Evolutionary conservation across 768 basidiomycete species (phyloP).

Genomic region (Pholiota microspora): DNA sequence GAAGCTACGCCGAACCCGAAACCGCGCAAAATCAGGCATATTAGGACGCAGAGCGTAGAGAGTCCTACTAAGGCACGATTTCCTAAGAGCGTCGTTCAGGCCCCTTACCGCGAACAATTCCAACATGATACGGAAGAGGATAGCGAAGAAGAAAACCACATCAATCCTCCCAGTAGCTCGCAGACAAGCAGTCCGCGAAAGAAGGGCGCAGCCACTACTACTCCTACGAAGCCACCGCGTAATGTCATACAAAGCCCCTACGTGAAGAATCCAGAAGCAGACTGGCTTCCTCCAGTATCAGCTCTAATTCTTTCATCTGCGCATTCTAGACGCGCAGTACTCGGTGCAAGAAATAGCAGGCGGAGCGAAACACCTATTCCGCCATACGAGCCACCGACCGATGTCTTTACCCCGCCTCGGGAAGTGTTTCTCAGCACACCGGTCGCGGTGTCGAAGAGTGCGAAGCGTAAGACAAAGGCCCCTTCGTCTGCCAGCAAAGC

Average conservation of each 20-base stretch:
- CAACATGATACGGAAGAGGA: not conserved
- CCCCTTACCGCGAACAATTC: not conserved
- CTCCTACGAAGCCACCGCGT: slow-evolving; percentile 20
- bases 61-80: slow-evolving; percentile 27
- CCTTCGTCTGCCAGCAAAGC: not conserved
- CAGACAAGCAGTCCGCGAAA: not conserved
- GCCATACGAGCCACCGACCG: slow-evolving; percentile 62
- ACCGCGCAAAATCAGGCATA: slow-evolving; percentile 46
- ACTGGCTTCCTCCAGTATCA: slow-evolving; percentile 40
- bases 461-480: slow-evolving; percentile 2
- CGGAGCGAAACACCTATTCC: slow-evolving; percentile 57
- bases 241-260: slow-evolving; percentile 40
- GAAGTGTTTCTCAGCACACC: slow-evolving; percentile 49
- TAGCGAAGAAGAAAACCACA: not conserved
- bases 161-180: not conserved
- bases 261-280: slow-evolving; percentile 45
- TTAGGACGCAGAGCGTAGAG: slow-evolving; percentile 15
- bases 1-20: slow-evolving; percentile 62
- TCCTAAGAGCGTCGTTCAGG: not conserved
- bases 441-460: slow-evolving; percentile 19
- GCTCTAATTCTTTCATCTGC: slow-evolving; percentile 13
- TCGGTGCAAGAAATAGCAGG: slow-evolving; percentile 25
- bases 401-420: slow-evolving; percentile 71
- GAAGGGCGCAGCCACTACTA: slow-evolving; percentile 14
- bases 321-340: slow-evolving; percentile 20